Percentiles rank a stretch among this genome's conserved stretches.
Evolutionary conservation across 2,329 filamentous ascomycete genomes (phyloP).

Genomic region (Aspergillus intermedius): DNA sequence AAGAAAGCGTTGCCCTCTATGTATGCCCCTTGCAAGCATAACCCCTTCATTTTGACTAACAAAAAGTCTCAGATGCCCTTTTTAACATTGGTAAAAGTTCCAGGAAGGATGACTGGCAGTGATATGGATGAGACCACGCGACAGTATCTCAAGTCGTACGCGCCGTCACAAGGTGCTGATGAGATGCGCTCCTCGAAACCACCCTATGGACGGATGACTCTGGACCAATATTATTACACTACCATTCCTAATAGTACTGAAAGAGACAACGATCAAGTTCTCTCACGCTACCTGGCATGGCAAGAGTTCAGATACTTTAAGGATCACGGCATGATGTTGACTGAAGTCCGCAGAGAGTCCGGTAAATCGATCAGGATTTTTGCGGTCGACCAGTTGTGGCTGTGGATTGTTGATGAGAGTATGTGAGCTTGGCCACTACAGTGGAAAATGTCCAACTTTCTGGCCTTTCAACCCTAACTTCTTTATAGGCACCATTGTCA

Average conservation of each 20-base stretch:
- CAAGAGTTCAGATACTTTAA: neutral
- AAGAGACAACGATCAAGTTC: conserved; percentile 8
- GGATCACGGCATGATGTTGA: neutral
- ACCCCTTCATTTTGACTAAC: neutral
- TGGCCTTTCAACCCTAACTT: neutral
- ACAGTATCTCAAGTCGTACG: too few relatives aligned
- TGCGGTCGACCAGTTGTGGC: conserved; percentile 15
- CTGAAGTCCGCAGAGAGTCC: neutral
- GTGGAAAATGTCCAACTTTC: neutral
- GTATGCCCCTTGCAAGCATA: neutral
- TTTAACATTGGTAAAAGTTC: conserved; percentile 3
- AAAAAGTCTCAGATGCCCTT: conserved; percentile 5
- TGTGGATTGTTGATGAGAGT: conserved; percentile 15
- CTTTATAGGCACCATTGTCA: conserved; percentile 8
- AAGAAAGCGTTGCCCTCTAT: neutral
- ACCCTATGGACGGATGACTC: conserved; percentile 6
- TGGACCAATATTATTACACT: conserved; percentile 12
- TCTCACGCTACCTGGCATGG: conserved; percentile 4
- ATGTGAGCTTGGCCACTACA: neutral
- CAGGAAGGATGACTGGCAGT: too few relatives aligned
- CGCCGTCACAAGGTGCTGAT: neutral
- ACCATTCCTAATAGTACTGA: conserved; percentile 3
- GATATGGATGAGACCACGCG: too few relatives aligned
- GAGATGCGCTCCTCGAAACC: neutral
- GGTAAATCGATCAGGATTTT: conserved; percentile 3